Conservation (phyloP, 805 yeast species). For the Suhomyces pyralidae region DNA sequence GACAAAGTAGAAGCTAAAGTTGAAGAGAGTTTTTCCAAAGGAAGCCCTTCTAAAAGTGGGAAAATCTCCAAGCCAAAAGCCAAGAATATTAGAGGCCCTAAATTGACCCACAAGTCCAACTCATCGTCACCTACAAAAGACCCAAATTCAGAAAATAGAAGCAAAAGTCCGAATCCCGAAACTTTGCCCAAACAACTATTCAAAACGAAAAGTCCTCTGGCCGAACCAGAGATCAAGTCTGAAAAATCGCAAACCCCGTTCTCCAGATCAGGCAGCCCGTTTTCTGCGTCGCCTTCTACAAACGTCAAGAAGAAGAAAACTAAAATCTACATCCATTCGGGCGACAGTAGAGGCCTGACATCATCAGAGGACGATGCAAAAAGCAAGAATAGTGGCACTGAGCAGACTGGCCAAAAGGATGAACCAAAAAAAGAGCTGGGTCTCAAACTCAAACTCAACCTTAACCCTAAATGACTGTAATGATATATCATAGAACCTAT, state of each 20-base stretch:
- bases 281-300: conserved; percentile 9
- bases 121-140: not conserved
- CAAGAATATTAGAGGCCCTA: not conserved
- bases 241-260: conserved; percentile 13
- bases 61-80: not conserved
- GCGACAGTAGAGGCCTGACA: conserved; percentile 9
- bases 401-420: conserved; percentile 3
- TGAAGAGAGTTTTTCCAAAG: too few relatives aligned
- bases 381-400: not conserved
- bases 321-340: conserved; percentile 27
- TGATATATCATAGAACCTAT: not conserved
- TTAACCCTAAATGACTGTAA: conserved; percentile 7
- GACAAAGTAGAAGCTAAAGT: not conserved
- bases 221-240: conserved; percentile 9
- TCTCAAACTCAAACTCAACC: conserved; percentile 13
- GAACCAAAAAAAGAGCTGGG: conserved; percentile 9
- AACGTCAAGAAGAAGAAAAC: conserved; percentile 22
- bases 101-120: not conserved
- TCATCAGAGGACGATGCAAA: conserved; percentile 6
- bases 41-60: not conserved
- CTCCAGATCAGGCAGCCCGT: conserved; percentile 18
- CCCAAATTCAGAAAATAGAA: not conserved
- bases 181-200: not conserved
- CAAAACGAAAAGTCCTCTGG: conserved; percentile 10
- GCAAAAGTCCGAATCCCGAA: conserved; percentile 1